Base-by-base conservation (phyloP, 768 basidiomycete species). In the Phylloporus sp. region DNA sequence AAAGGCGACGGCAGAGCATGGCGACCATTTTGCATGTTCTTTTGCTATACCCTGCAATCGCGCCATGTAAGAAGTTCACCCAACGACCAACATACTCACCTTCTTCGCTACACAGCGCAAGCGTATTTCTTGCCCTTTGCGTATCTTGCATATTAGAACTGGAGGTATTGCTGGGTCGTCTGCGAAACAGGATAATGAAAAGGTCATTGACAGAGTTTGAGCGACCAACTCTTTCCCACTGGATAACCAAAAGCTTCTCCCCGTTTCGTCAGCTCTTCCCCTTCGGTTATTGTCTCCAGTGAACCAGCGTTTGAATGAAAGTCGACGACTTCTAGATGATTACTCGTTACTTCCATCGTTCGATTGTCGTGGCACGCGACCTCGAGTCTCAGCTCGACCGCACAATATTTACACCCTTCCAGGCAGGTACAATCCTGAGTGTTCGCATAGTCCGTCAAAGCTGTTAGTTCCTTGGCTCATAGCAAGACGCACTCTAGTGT, bases 11-110 rank as follows among this genome's bases (percentile, higher is more conserved):
- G 97, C 93, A 2, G 93, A 89, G 54, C 94, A 90, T 12, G 97
- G 95, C 0, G 93, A 95, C 92, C 95, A 99, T 72, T 99, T 99
- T 12, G 97, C 94, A 65, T 99, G 97, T 67, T 97, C 93, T 75
- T 97, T 97, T 4, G 95, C 93, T 53, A 97, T 86, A 36, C 95
- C 95, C 95, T 97, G 62, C n/a, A 31, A 39, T 20, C 20, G 13
- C 28, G 20, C 29, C 47, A 36, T 41, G 52, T 50, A 22, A 32
- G 41, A 31, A 27, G 46, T 26, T 27, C 28, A 22, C 6, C 20
- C 16, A 29, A 18, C 56, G 24, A 47, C 39, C 39, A 29, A 51
- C 20, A 27, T 10, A 56, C 74, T n/a, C 47, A 91, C 95, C 82
- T 97, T 97, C 71, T 94, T 93, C 5, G 95, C 97, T 41, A 86